A percentile compares a stretch with the other conserved stretches of the same genome.
Evolutionary conservation across 2,329 filamentous ascomycete genomes (phyloP).

Genomic region (Aspergillus novofumigatus): DNA sequence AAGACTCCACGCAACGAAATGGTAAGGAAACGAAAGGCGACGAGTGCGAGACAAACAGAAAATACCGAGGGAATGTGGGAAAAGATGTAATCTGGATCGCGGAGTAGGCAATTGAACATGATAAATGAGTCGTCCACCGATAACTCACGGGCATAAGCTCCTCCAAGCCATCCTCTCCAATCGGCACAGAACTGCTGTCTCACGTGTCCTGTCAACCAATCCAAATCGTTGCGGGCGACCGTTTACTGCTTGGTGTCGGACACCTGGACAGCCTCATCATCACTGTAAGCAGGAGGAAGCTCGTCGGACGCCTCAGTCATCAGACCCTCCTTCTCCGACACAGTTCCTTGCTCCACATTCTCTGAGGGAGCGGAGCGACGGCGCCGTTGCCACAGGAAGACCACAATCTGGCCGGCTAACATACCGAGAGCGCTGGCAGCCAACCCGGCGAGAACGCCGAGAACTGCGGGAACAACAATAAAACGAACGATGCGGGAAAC

Average conservation of each 20-base stretch:
- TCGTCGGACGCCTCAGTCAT: slow-evolving; percentile 32
- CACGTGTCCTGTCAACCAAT: neutral
- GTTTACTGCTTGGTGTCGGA: slow-evolving; percentile 31
- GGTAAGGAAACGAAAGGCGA: too few species aligned
- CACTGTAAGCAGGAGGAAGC: slow-evolving; percentile 35
- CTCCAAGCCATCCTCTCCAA: neutral
- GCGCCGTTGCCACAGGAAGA: slow-evolving; percentile 43
- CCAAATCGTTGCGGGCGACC: neutral
- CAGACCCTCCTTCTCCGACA: slow-evolving; percentile 41
- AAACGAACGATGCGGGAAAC: slow-evolving; percentile 40
- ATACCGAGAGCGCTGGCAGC: slow-evolving; percentile 45
- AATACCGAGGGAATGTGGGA: neutral
- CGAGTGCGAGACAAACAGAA: neutral
- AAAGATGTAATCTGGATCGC: neutral
- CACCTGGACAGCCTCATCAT: slow-evolving; percentile 25
- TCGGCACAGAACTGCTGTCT: neutral
- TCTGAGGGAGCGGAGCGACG: slow-evolving; percentile 28
- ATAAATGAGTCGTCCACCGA: neutral
- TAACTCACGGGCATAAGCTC: neutral
- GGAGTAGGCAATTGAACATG: neutral
- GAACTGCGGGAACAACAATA: slow-evolving; percentile 43
- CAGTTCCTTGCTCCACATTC: slow-evolving; percentile 33
- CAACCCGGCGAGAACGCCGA: slow-evolving; percentile 44
- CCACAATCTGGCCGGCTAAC: slow-evolving; percentile 44
- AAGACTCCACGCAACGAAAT: too few species aligned